Conservation (phyloP, 2,329 filamentous ascomycete species). For the Pseudogymnoascus sp. region DNA sequence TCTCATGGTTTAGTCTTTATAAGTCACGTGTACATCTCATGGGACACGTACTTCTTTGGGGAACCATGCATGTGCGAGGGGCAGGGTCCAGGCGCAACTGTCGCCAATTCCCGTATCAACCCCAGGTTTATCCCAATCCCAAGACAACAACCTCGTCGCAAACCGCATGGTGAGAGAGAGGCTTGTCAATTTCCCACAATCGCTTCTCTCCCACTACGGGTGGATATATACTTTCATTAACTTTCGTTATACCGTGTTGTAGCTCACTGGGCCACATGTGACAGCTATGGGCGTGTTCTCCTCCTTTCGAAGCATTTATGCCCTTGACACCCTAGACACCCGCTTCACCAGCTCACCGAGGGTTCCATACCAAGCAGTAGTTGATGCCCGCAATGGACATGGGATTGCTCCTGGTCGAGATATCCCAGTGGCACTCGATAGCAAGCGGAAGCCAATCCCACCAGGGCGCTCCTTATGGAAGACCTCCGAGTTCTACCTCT, state of each 20-base stretch:
- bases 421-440: constrained; percentile 29
- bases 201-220: constrained; percentile 1
- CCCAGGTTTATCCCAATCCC: constrained; percentile 6
- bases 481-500: constrained; percentile 77
- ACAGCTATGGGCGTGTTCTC: constrained; percentile 28
- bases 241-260: neutral
- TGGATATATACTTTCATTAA: neutral
- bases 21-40: neutral
- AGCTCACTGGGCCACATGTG: constrained; percentile 1
- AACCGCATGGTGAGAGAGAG: constrained; percentile 1
- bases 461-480: constrained; percentile 68
- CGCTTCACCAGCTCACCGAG: constrained; percentile 64
- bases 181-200: neutral
- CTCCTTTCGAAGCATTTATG: constrained; percentile 49
- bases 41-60: constrained; percentile 2
- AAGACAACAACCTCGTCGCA: constrained; percentile 2
- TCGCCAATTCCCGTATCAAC: constrained; percentile 7
- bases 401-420: constrained; percentile 23
- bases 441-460: constrained; percentile 36
- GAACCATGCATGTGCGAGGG: neutral
- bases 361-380: constrained; percentile 53
- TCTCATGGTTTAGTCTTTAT: neutral
- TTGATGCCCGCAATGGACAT: constrained; percentile 42
- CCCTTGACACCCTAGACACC: constrained; percentile 60
- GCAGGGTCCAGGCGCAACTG: constrained; percentile 1